These are phyloP conservation scores for Diplotaxis tenuifolia DNA, from an alignment of 345 rosid genomes.

Conservation along the genomic window DNA sequence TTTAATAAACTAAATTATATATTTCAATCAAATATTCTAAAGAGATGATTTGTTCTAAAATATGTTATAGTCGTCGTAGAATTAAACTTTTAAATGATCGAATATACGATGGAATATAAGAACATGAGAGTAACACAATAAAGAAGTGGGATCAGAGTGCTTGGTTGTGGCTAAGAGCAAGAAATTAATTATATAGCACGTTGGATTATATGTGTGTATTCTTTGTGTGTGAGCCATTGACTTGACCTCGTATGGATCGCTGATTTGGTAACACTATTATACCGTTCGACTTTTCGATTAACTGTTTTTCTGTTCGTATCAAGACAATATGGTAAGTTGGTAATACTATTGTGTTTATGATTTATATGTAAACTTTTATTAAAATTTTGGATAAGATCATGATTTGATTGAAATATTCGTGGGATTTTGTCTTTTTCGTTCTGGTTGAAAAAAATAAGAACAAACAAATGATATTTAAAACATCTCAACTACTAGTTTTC, in stretches of 20 bases:
- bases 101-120: constrained; percentile 19
- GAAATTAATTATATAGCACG: not conserved
- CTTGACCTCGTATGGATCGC: not conserved
- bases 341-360: not conserved
- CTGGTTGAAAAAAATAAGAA: too few species aligned
- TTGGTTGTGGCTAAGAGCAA: not conserved
- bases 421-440: too few species aligned
- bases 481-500: too few species aligned
- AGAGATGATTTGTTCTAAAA: constrained; percentile 1
- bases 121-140: constrained; percentile 28
- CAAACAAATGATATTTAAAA: too few species aligned
- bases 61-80: not conserved
- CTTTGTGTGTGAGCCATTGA: constrained; percentile 1
- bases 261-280: not conserved
- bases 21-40: not conserved
- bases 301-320: too few species aligned
- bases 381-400: too few species aligned
- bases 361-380: too few species aligned
- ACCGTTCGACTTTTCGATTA: not conserved
- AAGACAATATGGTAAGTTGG: not conserved
- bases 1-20: too few species aligned
- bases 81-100: not conserved
- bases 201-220: not conserved
- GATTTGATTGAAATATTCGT: too few species aligned
- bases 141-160: constrained; percentile 21